phyloP scores from a whole-genome alignment of 148 eudicot species.

The Chenopodium suecicum region DNA sequence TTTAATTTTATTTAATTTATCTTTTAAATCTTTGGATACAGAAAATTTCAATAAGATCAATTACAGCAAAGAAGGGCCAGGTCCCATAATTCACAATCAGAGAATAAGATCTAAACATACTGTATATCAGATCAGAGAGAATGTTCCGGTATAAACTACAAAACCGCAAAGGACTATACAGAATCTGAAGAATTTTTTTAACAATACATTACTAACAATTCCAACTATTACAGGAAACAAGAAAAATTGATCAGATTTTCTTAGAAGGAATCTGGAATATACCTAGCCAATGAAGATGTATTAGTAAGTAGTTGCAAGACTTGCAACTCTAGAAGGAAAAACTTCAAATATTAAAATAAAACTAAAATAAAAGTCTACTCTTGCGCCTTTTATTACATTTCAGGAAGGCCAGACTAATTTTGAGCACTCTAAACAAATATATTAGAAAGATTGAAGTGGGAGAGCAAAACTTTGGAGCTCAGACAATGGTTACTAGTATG shows the following conservation, averaged over 20 bases:
- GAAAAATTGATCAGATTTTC: neutral
- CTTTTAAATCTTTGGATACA: neutral
- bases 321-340: constrained; percentile 1
- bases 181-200: neutral
- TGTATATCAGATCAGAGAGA: neutral
- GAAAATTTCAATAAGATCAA: neutral
- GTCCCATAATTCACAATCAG: neutral
- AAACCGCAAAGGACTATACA: neutral
- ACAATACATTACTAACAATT: neutral
- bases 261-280: neutral
- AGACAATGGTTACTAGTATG: neutral
- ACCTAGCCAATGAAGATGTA: neutral
- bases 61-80: neutral
- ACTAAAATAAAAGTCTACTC: neutral
- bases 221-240: neutral
- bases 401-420: neutral
- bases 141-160: neutral
- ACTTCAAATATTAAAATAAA: neutral
- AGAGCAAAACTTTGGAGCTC: constrained; percentile 3
- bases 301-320: neutral
- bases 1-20: neutral
- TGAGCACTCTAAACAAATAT: neutral
- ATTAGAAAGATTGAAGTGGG: neutral
- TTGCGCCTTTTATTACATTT: neutral
- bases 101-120: neutral